These are phyloP conservation scores for Cucumis hystrix DNA, from an alignment of 306 rosid species.

Conservation along the genomic window DNA sequence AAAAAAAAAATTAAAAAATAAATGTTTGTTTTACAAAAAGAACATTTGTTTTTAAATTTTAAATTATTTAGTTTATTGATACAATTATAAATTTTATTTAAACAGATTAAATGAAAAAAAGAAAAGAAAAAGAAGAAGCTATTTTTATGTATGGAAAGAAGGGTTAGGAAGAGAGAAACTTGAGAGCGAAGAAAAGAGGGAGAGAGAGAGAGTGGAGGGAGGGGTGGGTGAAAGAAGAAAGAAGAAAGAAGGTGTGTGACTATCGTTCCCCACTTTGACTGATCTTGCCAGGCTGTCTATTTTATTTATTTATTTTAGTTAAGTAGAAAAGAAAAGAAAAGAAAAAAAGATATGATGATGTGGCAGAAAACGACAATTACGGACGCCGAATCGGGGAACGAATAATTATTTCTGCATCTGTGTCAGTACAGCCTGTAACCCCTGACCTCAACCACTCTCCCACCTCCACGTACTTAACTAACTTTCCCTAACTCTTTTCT, in stretches of 20 bases:
- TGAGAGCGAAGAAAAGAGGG: neutral
- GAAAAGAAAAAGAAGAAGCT: too few relatives aligned
- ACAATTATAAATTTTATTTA: too few relatives aligned
- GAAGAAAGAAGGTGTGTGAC: slow-evolving; percentile 1
- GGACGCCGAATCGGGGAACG: slow-evolving; percentile 77
- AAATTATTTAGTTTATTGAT: too few relatives aligned
- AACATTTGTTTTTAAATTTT: too few relatives aligned
- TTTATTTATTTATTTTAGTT: neutral
- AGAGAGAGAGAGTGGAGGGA: neutral
- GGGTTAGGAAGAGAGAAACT: neutral
- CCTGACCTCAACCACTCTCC: slow-evolving; percentile 24
- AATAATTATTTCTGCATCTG: slow-evolving; percentile 47
- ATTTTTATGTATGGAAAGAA: neutral
- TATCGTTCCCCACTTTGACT: slow-evolving; percentile 39
- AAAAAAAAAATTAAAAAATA: too few relatives aligned
- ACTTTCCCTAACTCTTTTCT: slow-evolving; percentile 24
- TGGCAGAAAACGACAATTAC: slow-evolving; percentile 61
- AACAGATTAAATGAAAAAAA: too few relatives aligned
- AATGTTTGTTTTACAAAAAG: too few relatives aligned
- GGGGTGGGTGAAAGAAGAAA: neutral
- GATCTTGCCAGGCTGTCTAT: slow-evolving; percentile 62
- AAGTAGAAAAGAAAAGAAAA: neutral
- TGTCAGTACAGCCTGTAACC: slow-evolving; percentile 79
- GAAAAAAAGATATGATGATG: slow-evolving; percentile 19
- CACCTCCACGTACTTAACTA: slow-evolving; percentile 18